Evolutionary conservation across 2,329 filamentous ascomycete genomes (phyloP), one percentile per base, ranked within the genome.

Genomic region (Zarea fungicola): DNA sequence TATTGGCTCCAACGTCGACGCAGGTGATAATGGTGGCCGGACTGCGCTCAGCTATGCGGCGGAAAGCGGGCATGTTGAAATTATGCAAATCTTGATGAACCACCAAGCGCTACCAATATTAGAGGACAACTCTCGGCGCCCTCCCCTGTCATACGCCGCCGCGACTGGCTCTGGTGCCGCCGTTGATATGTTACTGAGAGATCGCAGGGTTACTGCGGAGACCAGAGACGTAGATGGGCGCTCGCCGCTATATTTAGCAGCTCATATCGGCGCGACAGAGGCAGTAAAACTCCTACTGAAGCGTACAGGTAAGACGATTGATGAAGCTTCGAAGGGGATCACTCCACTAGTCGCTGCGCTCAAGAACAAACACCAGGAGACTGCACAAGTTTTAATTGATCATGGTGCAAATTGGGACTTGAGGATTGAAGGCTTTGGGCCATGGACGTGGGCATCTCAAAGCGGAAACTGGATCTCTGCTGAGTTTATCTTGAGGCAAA

Each of bases 71-170:
- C 29, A 45, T 16, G 14, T 9, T 13, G 14, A 16, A 3, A 22
- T 19, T 26, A 31, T 42, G 21, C 5, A 13, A 6, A 35, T 45
- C 11, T 29, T 45, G 31, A n/a, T 45, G 42, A 25, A n/a, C 4
- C 14, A 35, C 29, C 19, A 19, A 18, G 42, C 31, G 6, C 9
- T 22, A 9, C 26, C 42, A 21, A 23, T 21, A 10, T 25, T 11
- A 2, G 5, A 35, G 4, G 42, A 45, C 29, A 5, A 7, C 23
- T 13, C 23, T 22, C 18, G 19, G 9, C 48, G 48, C 26, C 41
- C 36, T 29, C 48, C 28, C 10, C 28, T 50, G 13, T 50, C 28
- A 8, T 28, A 50, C 11, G 42, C 42, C 16, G 42, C 42, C 4
- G 22, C 26, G 5, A 13, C 21, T 1, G 42, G 31, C 34, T 18